Evolutionary conservation across 2,329 filamentous ascomycete species (phyloP).

Genomic region (Pseudocercospora vitis): DNA sequence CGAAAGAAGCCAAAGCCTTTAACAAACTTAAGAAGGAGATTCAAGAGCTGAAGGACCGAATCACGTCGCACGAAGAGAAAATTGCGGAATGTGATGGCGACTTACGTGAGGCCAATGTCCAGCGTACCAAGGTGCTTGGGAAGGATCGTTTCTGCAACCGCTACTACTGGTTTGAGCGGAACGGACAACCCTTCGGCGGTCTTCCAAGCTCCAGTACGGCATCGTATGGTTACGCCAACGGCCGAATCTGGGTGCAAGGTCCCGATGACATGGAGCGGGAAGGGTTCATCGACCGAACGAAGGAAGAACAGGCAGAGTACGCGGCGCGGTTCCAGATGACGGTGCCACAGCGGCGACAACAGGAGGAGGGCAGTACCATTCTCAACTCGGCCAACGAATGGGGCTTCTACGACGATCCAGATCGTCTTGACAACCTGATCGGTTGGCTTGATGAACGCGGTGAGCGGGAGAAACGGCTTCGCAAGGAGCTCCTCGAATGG

Average conservation of each 20-base stretch:
- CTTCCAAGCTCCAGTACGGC: slow-evolving; percentile 86
- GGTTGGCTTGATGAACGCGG: slow-evolving; percentile 87
- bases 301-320: slow-evolving; percentile 73
- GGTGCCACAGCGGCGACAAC: slow-evolving; percentile 77
- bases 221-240: slow-evolving; percentile 85
- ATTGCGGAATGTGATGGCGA: slow-evolving; percentile 87
- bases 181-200: slow-evolving; percentile 93
- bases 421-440: slow-evolving; percentile 74
- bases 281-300: slow-evolving; percentile 77
- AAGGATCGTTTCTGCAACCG: slow-evolving; percentile 97
- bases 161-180: slow-evolving; percentile 99
- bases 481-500: slow-evolving; percentile 79
- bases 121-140: slow-evolving; percentile 82
- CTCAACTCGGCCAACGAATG: slow-evolving; percentile 78
- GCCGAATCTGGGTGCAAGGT: slow-evolving; percentile 93
- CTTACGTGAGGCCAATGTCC: slow-evolving; percentile 88
- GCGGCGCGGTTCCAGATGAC: slow-evolving; percentile 75
- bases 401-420: slow-evolving; percentile 84
- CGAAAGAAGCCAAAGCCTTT: slow-evolving; percentile 78
- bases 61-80: slow-evolving; percentile 79
- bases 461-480: slow-evolving; percentile 78
- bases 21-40: slow-evolving; percentile 85
- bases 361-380: slow-evolving; percentile 80
- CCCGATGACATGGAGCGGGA: slow-evolving; percentile 84
- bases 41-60: slow-evolving; percentile 76